Evolutionary conservation across 2,329 filamentous ascomycete species (phyloP), one percentile per base, ranked within the genome.

Genomic region (Colletotrichum tropicale): DNA sequence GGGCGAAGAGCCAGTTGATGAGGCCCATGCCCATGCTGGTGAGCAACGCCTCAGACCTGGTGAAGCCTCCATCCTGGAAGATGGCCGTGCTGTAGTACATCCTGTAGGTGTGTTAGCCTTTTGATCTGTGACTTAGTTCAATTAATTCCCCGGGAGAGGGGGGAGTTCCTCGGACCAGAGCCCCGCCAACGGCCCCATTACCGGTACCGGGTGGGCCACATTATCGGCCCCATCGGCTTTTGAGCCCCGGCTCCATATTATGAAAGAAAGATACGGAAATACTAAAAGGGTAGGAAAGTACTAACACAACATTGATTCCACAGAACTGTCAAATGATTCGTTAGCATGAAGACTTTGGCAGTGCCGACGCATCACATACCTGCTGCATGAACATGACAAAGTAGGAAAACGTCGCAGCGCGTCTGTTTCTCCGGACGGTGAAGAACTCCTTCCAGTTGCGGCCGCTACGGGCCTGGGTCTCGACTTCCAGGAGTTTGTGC

Each of bases 1-100:
- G 89, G 5, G 90, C 90, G 70, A 91, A 91, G 6, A 91, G 70
- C 78, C 90, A 92, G 81, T 91, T 91, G 68, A 91, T 85, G 26
- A 91, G 80, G 12, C 90, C 90, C 72, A 89, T 90, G 4, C 90
- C 90, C 85, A 89, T 89, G 0, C 89, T 91, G 0, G 88, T 89
- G 8, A 91, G 85, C 3, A 92, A 84, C 2, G 90, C 88, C 3
- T 82, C 79, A 3, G 85, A 85, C 0, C 82, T 80, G 18, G 67
- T 79, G 18, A 87, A 87, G 15, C 87, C 86, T 2, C 87, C 87
- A 2, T 86, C 75, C 18, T 71, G 61, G 26, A 82, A 85, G 78
- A 83, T 87, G 0, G 84, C 88, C 0, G 86, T 90, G 1, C 86
- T 89, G 78, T 91, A 91, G 78, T 90, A 91, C 1, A 89, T 88